A percentile compares a stretch with the other conserved stretches of the same genome.
phyloP scores from a whole-genome alignment of 2,329 filamentous ascomycete genomes.

The Cladophialophora yegresii region DNA sequence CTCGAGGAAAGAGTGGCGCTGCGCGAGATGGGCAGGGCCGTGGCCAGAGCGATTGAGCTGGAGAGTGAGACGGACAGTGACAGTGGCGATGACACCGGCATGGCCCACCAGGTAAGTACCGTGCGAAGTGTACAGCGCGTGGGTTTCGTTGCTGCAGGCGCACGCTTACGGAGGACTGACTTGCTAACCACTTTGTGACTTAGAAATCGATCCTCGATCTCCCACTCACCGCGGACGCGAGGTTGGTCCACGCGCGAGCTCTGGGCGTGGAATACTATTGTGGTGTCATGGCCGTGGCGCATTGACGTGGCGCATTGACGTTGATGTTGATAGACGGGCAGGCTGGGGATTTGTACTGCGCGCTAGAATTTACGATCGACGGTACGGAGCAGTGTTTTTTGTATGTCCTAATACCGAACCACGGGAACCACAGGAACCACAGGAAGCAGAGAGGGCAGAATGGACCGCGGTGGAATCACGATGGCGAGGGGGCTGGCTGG shows the following conservation, averaged over 20 bases:
- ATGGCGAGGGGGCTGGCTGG: too few relatives aligned
- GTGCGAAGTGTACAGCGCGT: not conserved
- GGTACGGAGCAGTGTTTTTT: too few relatives aligned
- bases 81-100: slow-evolving; percentile 6
- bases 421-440: too few relatives aligned
- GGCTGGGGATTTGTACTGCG: too few relatives aligned
- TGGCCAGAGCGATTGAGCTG: slow-evolving; percentile 55
- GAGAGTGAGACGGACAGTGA: too few relatives aligned
- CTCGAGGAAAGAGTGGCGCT: slow-evolving; percentile 70
- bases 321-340: not conserved
- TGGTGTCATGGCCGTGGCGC: slow-evolving; percentile 59
- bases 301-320: slow-evolving; percentile 42
- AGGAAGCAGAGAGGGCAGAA: too few relatives aligned
- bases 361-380: too few relatives aligned
- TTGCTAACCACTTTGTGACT: slow-evolving; percentile 37
- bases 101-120: slow-evolving; percentile 28
- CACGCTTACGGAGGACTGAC: too few relatives aligned
- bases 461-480: too few relatives aligned
- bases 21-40: slow-evolving; percentile 75
- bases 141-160: not conserved
- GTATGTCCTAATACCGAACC: too few relatives aligned
- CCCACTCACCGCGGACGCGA: slow-evolving; percentile 68
- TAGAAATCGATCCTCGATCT: slow-evolving; percentile 46
- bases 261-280: slow-evolving; percentile 70
- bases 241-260: slow-evolving; percentile 69